Evolutionary conservation across 2,329 filamentous ascomycete genomes (phyloP), one percentile per base, ranked within the genome.

Genomic region (Pleomassaria siparia): DNA sequence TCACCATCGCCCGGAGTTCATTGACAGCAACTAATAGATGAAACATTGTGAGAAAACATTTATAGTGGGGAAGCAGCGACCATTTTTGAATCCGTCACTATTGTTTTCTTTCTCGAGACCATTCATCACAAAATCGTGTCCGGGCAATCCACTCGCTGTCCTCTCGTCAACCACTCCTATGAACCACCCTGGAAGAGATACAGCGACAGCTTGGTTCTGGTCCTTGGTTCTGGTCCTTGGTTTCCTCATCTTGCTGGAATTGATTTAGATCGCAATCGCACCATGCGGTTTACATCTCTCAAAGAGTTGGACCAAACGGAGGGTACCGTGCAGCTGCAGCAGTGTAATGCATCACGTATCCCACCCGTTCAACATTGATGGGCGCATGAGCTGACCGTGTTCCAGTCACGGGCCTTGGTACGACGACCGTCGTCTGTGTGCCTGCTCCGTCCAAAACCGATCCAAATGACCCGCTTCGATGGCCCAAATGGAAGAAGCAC

Each of bases 391-490:
- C 43, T 45, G 28, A 40, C 20, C 12, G 2, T 42, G 12, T 30
- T 16, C 20, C 35, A 37, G 35, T n/a, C 24, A 33, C 46, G 13
- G 49, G 36, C 15, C 51, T 9, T n/a, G 28, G 35, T 37, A 22
- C 35, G 20, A 24, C 40, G 7, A 49, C 44, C 13, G 46, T 74
- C 24, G 72, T 80, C 13, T 62, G 79, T 7, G 67, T 78, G n/a
- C 78, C 78, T 7, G 70, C 73, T 40, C 77, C 78, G 0, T 75
- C 73, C 18, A 53, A 66, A 2, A 68, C 72, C 33, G 72, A 79
- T 49, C 66, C 75, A 4, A 73, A 77, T 49, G 77, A 80, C 53
- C 77, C 77, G 7, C 66, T 80, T 2, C 67, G 73, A 39, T 79
- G 75, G 76, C 71, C 71, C 4, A 61, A 58, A n/a, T 68, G 64